These are phyloP conservation scores for Isatis lusitanica DNA, from an alignment of 441 rosid species.

Conservation along the genomic window DNA sequence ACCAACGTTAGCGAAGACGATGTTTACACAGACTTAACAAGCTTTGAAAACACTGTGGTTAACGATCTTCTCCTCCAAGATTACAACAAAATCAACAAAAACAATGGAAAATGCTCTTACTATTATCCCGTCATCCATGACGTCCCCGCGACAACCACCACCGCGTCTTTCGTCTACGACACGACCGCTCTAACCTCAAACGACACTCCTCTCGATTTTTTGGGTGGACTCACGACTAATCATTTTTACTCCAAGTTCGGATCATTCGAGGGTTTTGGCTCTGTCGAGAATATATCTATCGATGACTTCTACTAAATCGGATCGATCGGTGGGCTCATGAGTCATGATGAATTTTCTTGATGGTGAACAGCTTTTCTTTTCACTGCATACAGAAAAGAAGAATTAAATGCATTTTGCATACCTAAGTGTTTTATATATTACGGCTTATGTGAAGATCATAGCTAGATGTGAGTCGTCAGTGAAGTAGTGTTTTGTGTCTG, in stretches of 20 bases:
- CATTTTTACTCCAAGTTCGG: slow-evolving; percentile 49
- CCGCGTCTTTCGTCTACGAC: slow-evolving; percentile 77
- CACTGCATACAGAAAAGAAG: background rate
- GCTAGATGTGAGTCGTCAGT: background rate
- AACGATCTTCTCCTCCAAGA: slow-evolving; percentile 48
- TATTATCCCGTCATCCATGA: slow-evolving; percentile 52
- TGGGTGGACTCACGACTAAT: slow-evolving; percentile 59
- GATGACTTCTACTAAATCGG: slow-evolving; percentile 68
- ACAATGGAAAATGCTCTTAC: slow-evolving; percentile 44
- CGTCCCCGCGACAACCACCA: slow-evolving; percentile 24
- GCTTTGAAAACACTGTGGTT: slow-evolving; percentile 37
- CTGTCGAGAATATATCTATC: slow-evolving; percentile 74
- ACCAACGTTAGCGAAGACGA: slow-evolving; percentile 45
- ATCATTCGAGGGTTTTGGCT: slow-evolving; percentile 66
- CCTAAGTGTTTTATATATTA: slow-evolving; percentile 12
- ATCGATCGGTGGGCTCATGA: slow-evolving; percentile 15
- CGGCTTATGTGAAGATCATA: slow-evolving; percentile 23
- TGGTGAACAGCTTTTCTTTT: slow-evolving; percentile 12
- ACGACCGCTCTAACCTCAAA: slow-evolving; percentile 59
- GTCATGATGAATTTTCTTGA: slow-evolving; percentile 16
- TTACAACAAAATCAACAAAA: slow-evolving; percentile 43
- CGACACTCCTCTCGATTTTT: slow-evolving; percentile 83
- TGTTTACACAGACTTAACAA: slow-evolving; percentile 54
- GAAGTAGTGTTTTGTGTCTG: background rate
- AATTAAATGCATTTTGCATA: slow-evolving; percentile 17